Conservation (phyloP, 1,284 basidiomycete species). For the Psilocybe mexicana region DNA sequence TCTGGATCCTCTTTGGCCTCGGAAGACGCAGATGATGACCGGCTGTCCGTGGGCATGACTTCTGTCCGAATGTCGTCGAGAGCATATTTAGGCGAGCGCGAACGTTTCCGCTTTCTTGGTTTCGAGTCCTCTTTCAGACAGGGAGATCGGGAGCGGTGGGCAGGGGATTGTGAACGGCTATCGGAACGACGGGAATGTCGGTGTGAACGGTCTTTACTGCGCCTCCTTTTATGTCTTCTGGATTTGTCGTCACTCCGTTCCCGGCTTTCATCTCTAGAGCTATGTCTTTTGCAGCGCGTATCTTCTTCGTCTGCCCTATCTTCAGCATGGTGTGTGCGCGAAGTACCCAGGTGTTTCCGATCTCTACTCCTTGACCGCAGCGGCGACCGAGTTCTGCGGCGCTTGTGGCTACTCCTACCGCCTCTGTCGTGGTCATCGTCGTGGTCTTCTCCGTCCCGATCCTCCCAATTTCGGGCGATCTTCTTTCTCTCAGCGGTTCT, state of each 20-base stretch:
- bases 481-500: conserved; percentile 46
- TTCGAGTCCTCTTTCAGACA: conserved; percentile 25
- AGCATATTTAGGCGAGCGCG: conserved; percentile 33
- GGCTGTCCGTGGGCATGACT: conserved; percentile 4
- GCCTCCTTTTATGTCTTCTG: conserved; percentile 26
- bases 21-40: conserved; percentile 6
- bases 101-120: conserved; percentile 20
- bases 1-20: conserved; percentile 7
- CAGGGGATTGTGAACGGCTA: conserved; percentile 18
- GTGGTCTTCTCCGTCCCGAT: conserved; percentile 36
- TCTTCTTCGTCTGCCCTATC: conserved; percentile 11
- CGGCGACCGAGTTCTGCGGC: conserved; percentile 28
- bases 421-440: conserved; percentile 23
- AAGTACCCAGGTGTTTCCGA: conserved; percentile 22
- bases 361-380: conserved; percentile 30
- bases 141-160: conserved; percentile 23
- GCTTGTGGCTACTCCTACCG: conserved; percentile 19
- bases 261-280: conserved; percentile 9
- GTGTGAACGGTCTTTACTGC: conserved; percentile 19
- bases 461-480: conserved; percentile 43
- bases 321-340: conserved; percentile 12
- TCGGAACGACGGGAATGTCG: conserved; percentile 19
- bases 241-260: conserved; percentile 24
- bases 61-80: conserved; percentile 29
- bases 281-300: conserved; percentile 8